Evolutionary conservation across 108 stramenopile genomes (phyloP), one percentile per base, ranked within the genome.

Genomic region (Cyclotella baltica): DNA sequence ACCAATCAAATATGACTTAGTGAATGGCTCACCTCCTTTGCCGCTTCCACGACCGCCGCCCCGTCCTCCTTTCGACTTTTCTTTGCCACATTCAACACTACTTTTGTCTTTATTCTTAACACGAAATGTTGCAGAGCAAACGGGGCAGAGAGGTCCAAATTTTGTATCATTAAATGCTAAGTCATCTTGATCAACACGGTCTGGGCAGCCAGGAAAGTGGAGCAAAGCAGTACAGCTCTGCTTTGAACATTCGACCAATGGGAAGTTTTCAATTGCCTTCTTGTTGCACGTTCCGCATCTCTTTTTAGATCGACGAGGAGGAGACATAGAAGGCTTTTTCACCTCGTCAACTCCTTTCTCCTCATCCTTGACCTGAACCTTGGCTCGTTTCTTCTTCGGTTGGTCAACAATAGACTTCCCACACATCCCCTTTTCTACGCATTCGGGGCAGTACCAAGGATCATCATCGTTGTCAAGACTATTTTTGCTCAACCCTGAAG

Each of bases 401-500:
- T 57, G 52, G 56, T 46, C 19, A 28, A 43, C 66, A n/a, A n/a
- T n/a, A 37, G 51, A 43, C 37, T 47, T 83, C 70, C 61, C 73
- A 33, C 23, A 27, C 57, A 51, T 62, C 33, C 70, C 62, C 43
- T 75, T 73, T 11, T 52, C 64, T 3, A 72, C 38, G 67, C 93
- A 94, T n/a, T 77, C 83, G 20, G 88, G 91, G 75, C 93, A 94
- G 73, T 71, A 92, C 93, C 93, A 94, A 1, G 93, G 93, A 73
- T 94, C 90, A 43, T 94, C 91, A 55, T 92, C 93, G 48, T 83
- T 76, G 20, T 88, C 86, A 16, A 91, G 73, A 40, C 81, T 80
- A 13, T 48, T 65, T 18, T 87, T 85, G 76, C 87, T 86, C 20
- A 78, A 67, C 31, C 73, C 78, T 6, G 51, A 20, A 16, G 91